Base-by-base conservation (phyloP, 2,329 filamentous ascomycete genomes). In the Cladosporium sp. region DNA sequence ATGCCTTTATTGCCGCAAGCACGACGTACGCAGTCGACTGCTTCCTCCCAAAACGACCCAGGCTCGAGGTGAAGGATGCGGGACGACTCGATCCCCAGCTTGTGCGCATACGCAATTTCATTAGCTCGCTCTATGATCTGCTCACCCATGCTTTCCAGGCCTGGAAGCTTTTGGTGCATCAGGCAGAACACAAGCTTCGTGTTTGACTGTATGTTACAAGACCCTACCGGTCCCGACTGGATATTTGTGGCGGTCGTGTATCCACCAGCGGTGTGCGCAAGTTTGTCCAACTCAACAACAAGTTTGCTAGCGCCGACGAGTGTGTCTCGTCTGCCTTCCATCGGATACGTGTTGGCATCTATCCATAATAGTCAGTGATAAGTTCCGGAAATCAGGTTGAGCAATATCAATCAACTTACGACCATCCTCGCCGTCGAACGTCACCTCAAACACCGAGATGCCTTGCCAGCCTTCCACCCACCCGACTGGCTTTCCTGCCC, bases 291-390 rank as follows among this genome's bases (percentile, higher is more conserved):
- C 3, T 63, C 63, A 15, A 51, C 42, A 39, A 67, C 68, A 34
- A 69, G 62, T 25, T 66, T 71, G 25, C 60, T 54, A 0, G 65
- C 62, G 2, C 59, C 67, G 3, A 70, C 50, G 2, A 72, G 52
- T 3, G 65, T 62, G 57, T 72, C 70, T 37, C 55, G 60, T 3
- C 70, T 63, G 11, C 60, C 56, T 19, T 65, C 49, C 66, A 71
- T 69, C 0, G 68, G 65, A 25, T 69, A 69, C 0, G 67, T 69
- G 14, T 69, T 69, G 4, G 74, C 72, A 55, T 77, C 43, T 47
- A 12, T 19, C 0, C 25, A 12, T 17, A 9, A 3, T 15, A 11
- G 3, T 47, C 15, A 47, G 22, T 22, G 12, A 19, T 11, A 4
- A 9, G 8, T 11, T 12, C 9, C 9, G 7, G 3, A 2, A 9